phyloP scores from a whole-genome alignment of 352 stramenopile species.

The Phytophthora multivora region DNA sequence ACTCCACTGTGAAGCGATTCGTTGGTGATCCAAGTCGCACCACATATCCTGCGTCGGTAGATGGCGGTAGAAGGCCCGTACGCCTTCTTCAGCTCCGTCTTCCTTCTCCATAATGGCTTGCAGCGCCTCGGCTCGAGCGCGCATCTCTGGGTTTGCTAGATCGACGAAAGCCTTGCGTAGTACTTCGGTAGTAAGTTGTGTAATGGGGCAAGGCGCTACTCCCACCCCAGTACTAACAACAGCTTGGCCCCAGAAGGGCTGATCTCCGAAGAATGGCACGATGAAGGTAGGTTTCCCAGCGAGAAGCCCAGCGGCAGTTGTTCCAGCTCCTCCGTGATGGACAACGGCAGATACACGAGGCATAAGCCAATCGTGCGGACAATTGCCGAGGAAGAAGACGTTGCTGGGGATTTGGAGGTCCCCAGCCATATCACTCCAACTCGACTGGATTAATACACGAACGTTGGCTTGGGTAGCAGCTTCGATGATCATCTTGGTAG shows the following conservation, averaged over 20 bases:
- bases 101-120: slow-evolving; percentile 69
- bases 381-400: slow-evolving; percentile 66
- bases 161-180: slow-evolving; percentile 72
- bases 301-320: slow-evolving; percentile 87
- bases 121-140: slow-evolving; percentile 45
- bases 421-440: slow-evolving; percentile 77
- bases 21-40: slow-evolving; percentile 45
- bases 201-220: slow-evolving; percentile 79
- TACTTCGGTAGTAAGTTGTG: slow-evolving; percentile 74
- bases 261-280: slow-evolving; percentile 94
- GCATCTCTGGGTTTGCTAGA: slow-evolving; percentile 53
- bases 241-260: slow-evolving; percentile 93
- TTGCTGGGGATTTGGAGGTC: slow-evolving; percentile 47
- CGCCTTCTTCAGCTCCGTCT: slow-evolving; percentile 79
- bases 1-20: slow-evolving; percentile 39
- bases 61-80: slow-evolving; percentile 84
- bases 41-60: slow-evolving; percentile 87
- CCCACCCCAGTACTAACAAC: slow-evolving; percentile 79
- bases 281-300: slow-evolving; percentile 92
- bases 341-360: slow-evolving; percentile 86
- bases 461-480: slow-evolving; percentile 57
- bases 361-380: slow-evolving; percentile 91
- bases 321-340: slow-evolving; percentile 81
- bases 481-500: slow-evolving; percentile 85
- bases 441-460: slow-evolving; percentile 88